Percentiles rank a stretch among this genome's conserved stretches.
These are phyloP conservation scores for Saccharomyces mikatae DNA, from an alignment of 805 yeast species.

Conservation along the genomic window DNA sequence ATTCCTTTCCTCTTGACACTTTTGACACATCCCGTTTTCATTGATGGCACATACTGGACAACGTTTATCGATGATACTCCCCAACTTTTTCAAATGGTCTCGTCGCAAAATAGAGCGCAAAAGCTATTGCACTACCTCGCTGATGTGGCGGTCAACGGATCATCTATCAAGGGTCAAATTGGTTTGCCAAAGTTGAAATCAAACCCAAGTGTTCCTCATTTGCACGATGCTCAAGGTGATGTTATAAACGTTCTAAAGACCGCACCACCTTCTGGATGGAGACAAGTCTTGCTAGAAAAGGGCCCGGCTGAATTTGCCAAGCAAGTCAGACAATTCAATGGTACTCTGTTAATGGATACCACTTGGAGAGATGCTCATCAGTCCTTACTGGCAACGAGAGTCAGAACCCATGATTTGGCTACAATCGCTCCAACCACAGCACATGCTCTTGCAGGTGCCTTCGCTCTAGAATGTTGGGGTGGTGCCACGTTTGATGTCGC, in stretches of 20 bases:
- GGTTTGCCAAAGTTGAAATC: constrained; percentile 77
- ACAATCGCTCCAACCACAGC: constrained; percentile 91
- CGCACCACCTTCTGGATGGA: constrained; percentile 74
- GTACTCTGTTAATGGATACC: constrained; percentile 90
- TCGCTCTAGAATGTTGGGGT: constrained; percentile 99
- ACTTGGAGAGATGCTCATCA: constrained; percentile 99
- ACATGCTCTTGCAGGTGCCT: constrained; percentile 78
- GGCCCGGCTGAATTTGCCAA: constrained; percentile 87
- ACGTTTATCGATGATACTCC: constrained; percentile 99
- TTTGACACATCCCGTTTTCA: constrained; percentile 79
- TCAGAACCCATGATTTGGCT: constrained; percentile 81
- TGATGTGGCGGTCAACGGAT: constrained; percentile 89
- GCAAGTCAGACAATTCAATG: constrained; percentile 72
- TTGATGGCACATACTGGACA: constrained; percentile 87
- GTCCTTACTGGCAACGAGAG: constrained; percentile 93
- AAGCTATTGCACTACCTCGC: constrained; percentile 82
- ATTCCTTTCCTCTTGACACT: constrained; percentile 89
- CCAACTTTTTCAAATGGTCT: constrained; percentile 81
- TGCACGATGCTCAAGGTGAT: constrained; percentile 55
- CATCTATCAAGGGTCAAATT: constrained; percentile 87
- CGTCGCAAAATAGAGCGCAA: constrained; percentile 93
- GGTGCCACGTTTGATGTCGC: constrained; percentile 98
- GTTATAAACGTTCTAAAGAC: constrained; percentile 46
- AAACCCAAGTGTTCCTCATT: constrained; percentile 65
- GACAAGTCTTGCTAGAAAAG: constrained; percentile 68